Evolutionary conservation across 129 eudicot species (phyloP).

Genomic region (Lactuca sativa): DNA sequence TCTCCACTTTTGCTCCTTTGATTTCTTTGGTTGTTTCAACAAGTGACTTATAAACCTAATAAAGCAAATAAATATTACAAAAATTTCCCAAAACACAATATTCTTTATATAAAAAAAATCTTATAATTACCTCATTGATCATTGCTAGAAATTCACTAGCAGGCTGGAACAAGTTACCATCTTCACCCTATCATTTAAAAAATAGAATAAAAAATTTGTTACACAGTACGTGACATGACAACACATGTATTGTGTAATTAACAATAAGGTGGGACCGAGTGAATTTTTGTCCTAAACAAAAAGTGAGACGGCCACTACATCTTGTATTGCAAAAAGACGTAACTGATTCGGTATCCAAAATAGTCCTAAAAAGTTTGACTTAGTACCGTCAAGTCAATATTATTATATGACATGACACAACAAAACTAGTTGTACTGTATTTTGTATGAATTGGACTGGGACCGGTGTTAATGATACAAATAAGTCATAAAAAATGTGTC

Average conservation of each 20-base stretch:
- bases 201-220: constrained; percentile 1
- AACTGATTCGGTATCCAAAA: too few species aligned
- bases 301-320: too few species aligned
- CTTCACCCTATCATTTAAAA: constrained; percentile 52
- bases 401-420: too few species aligned
- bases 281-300: too few species aligned
- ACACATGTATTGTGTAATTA: too few species aligned
- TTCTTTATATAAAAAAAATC: neutral
- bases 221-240: neutral
- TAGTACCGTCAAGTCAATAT: too few species aligned
- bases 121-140: constrained; percentile 62
- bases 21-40: constrained; percentile 57
- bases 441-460: neutral
- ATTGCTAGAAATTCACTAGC: constrained; percentile 82
- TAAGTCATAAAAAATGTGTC: too few species aligned
- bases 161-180: constrained; percentile 77
- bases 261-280: too few species aligned
- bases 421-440: neutral
- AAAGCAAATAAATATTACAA: neutral
- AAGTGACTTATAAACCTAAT: constrained; percentile 51
- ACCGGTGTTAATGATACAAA: neutral
- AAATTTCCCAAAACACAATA: neutral
- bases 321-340: too few species aligned
- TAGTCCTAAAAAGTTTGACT: too few species aligned
- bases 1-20: constrained; percentile 64